Evolutionary conservation across 2,329 filamentous ascomycete genomes (phyloP).

Genomic region (Sporothrix pseudoabietina): DNA sequence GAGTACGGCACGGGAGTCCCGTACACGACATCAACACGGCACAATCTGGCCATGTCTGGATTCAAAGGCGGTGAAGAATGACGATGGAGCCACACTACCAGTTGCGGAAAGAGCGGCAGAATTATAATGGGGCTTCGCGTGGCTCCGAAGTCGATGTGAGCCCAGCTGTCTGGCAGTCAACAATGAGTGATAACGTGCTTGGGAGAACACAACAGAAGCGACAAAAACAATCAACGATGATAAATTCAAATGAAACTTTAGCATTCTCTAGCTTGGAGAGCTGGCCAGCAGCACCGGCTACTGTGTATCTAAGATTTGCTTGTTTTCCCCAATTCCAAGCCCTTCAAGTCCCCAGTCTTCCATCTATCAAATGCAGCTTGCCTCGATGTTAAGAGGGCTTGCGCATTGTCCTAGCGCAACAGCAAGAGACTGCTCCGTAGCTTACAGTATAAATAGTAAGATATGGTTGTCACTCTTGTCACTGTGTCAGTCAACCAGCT

Average conservation of each 20-base stretch:
- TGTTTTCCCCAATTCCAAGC: no score
- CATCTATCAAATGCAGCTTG: no score
- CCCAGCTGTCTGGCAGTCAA: not conserved
- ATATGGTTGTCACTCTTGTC: no score
- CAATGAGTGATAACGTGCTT: not conserved
- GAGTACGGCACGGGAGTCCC: not conserved
- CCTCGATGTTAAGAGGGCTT: not conserved
- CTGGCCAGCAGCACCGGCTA: no score
- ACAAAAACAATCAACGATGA: no score
- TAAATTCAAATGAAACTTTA: no score
- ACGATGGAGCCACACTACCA: not conserved
- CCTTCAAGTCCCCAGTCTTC: no score
- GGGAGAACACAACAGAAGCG: not conserved
- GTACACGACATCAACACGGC: no score
- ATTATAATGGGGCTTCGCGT: constrained; percentile 3
- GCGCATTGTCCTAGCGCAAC: not conserved
- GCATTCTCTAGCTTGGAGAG: no score
- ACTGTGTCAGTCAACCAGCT: not conserved
- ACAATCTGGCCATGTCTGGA: not conserved
- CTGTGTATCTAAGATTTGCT: no score
- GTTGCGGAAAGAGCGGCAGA: constrained; percentile 17
- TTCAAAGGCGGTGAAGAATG: constrained; percentile 24
- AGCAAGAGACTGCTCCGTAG: not conserved
- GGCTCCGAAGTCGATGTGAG: not conserved
- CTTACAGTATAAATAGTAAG: no score